Conservation (phyloP, 345 rosid species). For the Syzygium aqueum region DNA sequence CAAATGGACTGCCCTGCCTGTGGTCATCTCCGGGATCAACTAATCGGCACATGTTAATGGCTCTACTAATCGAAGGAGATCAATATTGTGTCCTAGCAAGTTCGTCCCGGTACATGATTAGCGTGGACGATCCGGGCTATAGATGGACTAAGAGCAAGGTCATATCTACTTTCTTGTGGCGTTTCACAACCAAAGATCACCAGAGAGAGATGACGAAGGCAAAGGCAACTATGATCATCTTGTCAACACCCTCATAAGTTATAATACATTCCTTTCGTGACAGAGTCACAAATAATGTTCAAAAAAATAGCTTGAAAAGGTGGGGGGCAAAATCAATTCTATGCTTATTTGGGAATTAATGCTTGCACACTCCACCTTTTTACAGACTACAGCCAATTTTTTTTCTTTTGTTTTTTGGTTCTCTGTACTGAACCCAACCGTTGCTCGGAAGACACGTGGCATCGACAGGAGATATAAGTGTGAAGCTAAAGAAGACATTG, state of each 20-base stretch:
- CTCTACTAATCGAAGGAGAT: background rate
- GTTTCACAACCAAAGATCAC: background rate
- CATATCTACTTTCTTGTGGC: background rate
- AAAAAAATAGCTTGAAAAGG: background rate
- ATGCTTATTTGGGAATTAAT: background rate
- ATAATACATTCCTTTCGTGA: background rate
- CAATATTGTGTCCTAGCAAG: background rate
- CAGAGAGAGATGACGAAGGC: background rate
- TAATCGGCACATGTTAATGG: background rate
- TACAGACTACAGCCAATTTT: background rate
- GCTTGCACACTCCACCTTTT: background rate
- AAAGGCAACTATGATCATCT: background rate
- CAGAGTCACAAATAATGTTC: background rate
- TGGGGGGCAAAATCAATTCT: background rate
- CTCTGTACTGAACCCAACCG: background rate
- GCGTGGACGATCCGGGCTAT: background rate
- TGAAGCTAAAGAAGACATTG: background rate
- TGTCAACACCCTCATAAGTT: background rate
- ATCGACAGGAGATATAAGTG: background rate
- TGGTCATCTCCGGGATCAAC: background rate
- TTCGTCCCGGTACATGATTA: background rate
- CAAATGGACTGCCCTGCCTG: background rate
- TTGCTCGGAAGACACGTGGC: background rate
- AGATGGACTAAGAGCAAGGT: background rate
- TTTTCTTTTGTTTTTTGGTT: background rate